Base-by-base conservation (phyloP, 176 grass and related monocot species). In the Triticum dicoccoides region DNA sequence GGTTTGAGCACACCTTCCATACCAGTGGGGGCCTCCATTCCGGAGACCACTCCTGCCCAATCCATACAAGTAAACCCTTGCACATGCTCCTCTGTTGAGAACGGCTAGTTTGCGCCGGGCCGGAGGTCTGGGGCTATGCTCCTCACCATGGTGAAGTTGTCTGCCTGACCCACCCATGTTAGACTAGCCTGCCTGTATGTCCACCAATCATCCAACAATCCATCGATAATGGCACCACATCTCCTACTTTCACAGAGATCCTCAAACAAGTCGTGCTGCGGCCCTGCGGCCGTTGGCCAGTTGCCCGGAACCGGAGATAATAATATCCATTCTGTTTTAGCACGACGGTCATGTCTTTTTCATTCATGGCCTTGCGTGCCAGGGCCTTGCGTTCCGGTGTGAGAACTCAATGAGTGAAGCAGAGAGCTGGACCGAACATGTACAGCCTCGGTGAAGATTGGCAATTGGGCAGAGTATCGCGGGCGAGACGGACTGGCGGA, bases 51-150 rank as follows among this genome's bases (percentile, higher is more conserved):
- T 85, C 82, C 82, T 90, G 69, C 82, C 78, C 54, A 21, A 59
- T 59, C 18, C 85, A 81, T 87, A 73, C 76, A 95, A 86, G 67
- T 27, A 27, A 45, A 44, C 77, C 33, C 59, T 83, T 52, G 76
- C 82, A 82, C 89, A 90, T 86, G 79, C 87, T 51, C 85, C 93
- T 25, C 80, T 82, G 68, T 92, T 86, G 69, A 92, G 90, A 39
- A 88, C 85, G 65, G 86, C 87, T 59, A 89, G 86, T 39, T 88
- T 30, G 68, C 35, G 9, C 37, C 13, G 68, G 4, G 69, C 70
- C 37, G 49, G 49, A 52, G 49, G 41, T 23, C 54, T 73, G 68
- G 5, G 82, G 58, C 24, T 41, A 33, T 6, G 61, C 69, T 84
- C 18, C 54, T 21, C n/a, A 89, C 79, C 85, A 92, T 62, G 49